Conservation (phyloP, 1,284 basidiomycete genomes). For the Ganoderma lucidum region DNA sequence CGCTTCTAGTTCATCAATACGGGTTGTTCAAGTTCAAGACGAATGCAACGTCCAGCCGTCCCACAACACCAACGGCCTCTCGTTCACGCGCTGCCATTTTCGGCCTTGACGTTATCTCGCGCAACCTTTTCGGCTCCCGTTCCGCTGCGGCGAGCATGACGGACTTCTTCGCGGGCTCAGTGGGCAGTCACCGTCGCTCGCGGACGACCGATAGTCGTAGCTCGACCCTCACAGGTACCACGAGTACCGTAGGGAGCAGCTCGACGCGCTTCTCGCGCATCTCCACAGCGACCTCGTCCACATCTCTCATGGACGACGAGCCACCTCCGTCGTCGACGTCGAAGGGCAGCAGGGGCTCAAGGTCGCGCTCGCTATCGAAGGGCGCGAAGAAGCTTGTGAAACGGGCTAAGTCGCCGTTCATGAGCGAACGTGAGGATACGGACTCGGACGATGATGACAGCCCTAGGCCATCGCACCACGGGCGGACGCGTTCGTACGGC, state of each 20-base stretch:
- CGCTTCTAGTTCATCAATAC: slow-evolving; percentile 77
- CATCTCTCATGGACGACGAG: slow-evolving; percentile 69
- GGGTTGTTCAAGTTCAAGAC: slow-evolving; percentile 88
- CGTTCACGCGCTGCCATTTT: slow-evolving; percentile 84
- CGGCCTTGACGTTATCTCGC: slow-evolving; percentile 84
- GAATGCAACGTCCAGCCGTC: slow-evolving; percentile 69
- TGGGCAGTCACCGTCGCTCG: slow-evolving; percentile 66
- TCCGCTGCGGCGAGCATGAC: slow-evolving; percentile 63
- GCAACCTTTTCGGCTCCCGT: slow-evolving; percentile 74
- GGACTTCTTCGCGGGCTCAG: slow-evolving; percentile 76
- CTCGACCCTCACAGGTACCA: slow-evolving; percentile 66
- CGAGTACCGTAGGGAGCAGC: slow-evolving; percentile 66
- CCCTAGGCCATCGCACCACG: neutral
- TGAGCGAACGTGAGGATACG: slow-evolving; percentile 51
- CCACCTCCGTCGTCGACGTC: slow-evolving; percentile 36
- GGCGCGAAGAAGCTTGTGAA: slow-evolving; percentile 57
- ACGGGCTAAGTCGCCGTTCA: slow-evolving; percentile 61
- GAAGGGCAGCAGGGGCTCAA: slow-evolving; percentile 46
- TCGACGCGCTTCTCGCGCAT: slow-evolving; percentile 69
- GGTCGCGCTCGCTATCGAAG: slow-evolving; percentile 47
- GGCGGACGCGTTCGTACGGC: slow-evolving; percentile 23
- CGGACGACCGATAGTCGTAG: slow-evolving; percentile 73
- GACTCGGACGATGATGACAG: slow-evolving; percentile 41
- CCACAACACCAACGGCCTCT: slow-evolving; percentile 79
- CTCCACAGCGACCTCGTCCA: slow-evolving; percentile 70